These are phyloP conservation scores for Coffea canephora DNA, from an alignment of 257 asterid species.

Conservation along the genomic window DNA sequence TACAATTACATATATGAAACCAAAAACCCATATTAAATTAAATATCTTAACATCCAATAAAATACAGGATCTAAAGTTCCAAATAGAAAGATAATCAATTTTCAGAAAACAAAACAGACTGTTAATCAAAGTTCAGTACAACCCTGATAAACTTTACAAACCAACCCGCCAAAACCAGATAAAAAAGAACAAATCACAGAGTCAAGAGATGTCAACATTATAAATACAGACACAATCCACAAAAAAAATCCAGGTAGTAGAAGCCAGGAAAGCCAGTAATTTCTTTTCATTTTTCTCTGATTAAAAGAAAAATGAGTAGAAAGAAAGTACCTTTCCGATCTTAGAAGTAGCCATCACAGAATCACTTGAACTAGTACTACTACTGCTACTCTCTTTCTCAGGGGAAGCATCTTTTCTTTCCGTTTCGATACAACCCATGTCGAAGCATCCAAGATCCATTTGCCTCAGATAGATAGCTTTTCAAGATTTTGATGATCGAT, in stretches of 20 bases:
- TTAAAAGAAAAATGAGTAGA: background rate
- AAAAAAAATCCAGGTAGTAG: background rate
- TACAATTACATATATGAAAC: background rate
- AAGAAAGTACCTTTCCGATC: conserved; percentile 54
- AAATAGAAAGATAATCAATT: background rate
- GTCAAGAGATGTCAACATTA: background rate
- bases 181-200: background rate
- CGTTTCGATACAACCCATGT: conserved; percentile 77
- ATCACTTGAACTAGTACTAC: conserved; percentile 41
- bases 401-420: conserved; percentile 29
- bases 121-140: background rate
- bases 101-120: background rate
- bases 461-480: background rate
- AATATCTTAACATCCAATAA: background rate
- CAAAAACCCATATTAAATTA: background rate
- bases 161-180: background rate
- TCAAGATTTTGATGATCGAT: conserved; percentile 10
- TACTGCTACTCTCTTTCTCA: conserved; percentile 28
- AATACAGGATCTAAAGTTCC: background rate
- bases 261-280: background rate
- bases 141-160: background rate
- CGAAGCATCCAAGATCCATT: conserved; percentile 91
- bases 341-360: conserved; percentile 52
- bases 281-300: background rate
- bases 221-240: background rate